phyloP scores from a whole-genome alignment of 306 rosid genomes.

The Gillenia trifoliata region DNA sequence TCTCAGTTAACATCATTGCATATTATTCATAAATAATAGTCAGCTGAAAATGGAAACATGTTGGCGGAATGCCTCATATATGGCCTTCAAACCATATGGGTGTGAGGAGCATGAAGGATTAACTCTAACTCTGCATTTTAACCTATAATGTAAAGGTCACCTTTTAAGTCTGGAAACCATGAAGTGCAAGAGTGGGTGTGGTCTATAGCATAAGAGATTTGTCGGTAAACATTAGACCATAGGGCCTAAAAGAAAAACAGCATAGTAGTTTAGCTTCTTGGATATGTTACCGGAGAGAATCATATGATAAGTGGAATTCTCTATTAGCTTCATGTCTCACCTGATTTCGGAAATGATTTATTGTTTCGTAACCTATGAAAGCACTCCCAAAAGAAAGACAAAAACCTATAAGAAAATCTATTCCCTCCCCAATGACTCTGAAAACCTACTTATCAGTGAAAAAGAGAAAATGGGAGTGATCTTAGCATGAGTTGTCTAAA shows the following conservation, averaged over 20 bases:
- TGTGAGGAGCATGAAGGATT: not conserved
- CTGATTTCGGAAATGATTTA: not conserved
- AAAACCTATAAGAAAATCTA: not conserved
- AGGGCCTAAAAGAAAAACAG: not conserved
- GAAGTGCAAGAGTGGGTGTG: not conserved
- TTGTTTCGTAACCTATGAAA: not conserved
- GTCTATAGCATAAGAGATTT: not conserved
- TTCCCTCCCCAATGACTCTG: not conserved
- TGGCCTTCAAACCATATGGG: not conserved
- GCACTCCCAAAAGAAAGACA: not conserved
- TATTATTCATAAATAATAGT: not conserved
- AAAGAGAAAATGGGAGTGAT: not conserved
- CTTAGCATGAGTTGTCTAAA: not conserved
- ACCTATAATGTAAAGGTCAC: not conserved
- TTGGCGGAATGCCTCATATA: not conserved
- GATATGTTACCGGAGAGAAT: not conserved
- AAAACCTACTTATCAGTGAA: not conserved
- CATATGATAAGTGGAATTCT: not conserved
- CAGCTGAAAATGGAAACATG: not conserved
- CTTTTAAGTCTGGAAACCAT: not conserved
- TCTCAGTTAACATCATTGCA: not conserved
- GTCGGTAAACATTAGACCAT: not conserved
- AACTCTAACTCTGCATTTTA: not conserved
- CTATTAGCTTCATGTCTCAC: not conserved
- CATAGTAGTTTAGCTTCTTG: not conserved